Conservation (phyloP, 1,284 basidiomycete genomes). For the Mycosarcoma maydis region DNA sequence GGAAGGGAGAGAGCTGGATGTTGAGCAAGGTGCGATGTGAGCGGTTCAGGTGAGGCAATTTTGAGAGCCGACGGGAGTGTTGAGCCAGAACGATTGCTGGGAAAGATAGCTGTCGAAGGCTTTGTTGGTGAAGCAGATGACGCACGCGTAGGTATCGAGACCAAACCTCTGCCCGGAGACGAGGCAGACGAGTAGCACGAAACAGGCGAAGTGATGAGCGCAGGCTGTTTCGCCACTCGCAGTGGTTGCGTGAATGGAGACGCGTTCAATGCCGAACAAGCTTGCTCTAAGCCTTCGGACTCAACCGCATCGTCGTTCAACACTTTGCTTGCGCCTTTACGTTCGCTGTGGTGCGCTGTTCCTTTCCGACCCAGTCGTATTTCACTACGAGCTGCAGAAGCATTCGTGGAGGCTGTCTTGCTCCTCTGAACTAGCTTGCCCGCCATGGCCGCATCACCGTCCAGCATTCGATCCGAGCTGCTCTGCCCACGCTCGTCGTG, state of each 20-base stretch:
- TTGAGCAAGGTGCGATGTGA: neutral
- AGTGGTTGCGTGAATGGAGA: conserved; percentile 16
- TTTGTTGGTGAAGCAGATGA: conserved; percentile 14
- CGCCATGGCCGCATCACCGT: neutral
- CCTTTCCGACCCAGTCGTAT: conserved; percentile 9
- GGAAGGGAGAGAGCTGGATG: neutral
- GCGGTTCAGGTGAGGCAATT: conserved; percentile 21
- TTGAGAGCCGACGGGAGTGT: conserved; percentile 15
- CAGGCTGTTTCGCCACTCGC: conserved; percentile 4
- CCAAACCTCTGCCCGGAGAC: neutral
- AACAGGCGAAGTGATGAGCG: neutral
- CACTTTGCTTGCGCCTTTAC: neutral
- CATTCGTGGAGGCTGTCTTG: conserved; percentile 18
- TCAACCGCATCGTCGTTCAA: too few relatives aligned
- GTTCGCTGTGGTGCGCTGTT: conserved; percentile 13
- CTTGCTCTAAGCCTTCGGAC: neutral
- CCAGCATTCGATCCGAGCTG: neutral
- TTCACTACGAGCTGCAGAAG: conserved; percentile 1
- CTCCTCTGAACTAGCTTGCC: conserved; percentile 15
- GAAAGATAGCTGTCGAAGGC: neutral
- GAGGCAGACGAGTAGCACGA: neutral
- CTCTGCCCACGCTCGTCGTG: neutral
- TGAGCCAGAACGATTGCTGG: neutral
- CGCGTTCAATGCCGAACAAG: neutral
- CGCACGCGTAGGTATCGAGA: conserved; percentile 14